These are phyloP conservation scores for Cerioporus squamosus DNA, from an alignment of 1,284 basidiomycete genomes.

Conservation along the genomic window DNA sequence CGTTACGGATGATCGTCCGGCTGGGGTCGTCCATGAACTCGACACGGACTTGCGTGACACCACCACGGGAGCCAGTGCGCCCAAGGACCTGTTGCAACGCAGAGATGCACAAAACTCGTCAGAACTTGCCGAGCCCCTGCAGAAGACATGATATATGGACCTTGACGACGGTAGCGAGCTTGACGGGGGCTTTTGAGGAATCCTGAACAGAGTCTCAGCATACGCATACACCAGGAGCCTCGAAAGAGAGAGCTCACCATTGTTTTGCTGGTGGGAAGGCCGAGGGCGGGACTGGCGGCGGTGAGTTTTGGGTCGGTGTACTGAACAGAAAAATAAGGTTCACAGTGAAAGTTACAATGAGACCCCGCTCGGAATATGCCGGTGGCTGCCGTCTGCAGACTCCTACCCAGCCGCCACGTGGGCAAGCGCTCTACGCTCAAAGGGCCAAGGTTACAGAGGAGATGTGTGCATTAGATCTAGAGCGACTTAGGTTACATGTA, in stretches of 20 bases:
- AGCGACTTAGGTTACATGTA: neutral
- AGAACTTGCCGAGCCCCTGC: neutral
- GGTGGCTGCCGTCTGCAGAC: conserved; percentile 9
- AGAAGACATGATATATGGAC: conserved; percentile 44
- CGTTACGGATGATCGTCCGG: conserved; percentile 98
- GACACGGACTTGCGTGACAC: conserved; percentile 99
- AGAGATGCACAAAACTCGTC: conserved; percentile 5
- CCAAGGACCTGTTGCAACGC: conserved; percentile 80
- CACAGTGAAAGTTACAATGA: conserved; percentile 14
- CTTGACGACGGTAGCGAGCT: conserved; percentile 97
- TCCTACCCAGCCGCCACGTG: conserved; percentile 7
- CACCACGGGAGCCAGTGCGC: conserved; percentile 98
- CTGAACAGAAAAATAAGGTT: conserved; percentile 35
- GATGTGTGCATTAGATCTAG: too few relatives aligned
- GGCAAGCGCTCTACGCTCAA: neutral
- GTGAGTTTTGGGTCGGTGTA: conserved; percentile 33
- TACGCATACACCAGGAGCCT: neutral
- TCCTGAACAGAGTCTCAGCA: conserved; percentile 49
- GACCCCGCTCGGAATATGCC: conserved; percentile 28
- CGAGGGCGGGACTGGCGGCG: conserved; percentile 30
- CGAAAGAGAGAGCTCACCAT: conserved; percentile 26
- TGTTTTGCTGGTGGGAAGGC: conserved; percentile 26
- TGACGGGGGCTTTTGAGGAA: conserved; percentile 88
- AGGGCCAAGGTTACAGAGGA: too few relatives aligned
- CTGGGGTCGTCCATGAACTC: conserved; percentile 99